These are phyloP conservation scores for Botrytis sinoallii DNA, from an alignment of 2,329 filamentous ascomycete species.

Conservation along the genomic window DNA sequence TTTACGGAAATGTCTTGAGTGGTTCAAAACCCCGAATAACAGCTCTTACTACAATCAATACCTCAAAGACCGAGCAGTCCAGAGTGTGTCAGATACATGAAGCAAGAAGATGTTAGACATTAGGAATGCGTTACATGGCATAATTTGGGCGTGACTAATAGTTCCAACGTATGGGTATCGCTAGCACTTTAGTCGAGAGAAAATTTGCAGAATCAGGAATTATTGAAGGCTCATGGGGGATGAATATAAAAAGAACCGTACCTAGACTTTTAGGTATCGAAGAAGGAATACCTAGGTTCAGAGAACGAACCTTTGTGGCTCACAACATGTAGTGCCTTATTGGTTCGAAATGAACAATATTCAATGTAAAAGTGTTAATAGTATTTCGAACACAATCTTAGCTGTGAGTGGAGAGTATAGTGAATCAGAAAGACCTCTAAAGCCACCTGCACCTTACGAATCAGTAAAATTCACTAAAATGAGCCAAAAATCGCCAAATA, in stretches of 20 bases:
- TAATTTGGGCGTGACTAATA: fast-evolving
- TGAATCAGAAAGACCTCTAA: neutral
- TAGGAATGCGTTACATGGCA: too few relatives aligned
- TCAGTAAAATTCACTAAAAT: neutral
- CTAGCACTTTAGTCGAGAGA: too few relatives aligned
- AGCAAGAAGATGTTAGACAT: too few relatives aligned
- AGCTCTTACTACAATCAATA: too few relatives aligned
- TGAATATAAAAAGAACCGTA: neutral
- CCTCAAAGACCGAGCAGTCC: too few relatives aligned
- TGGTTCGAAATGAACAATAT: neutral
- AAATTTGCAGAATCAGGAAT: too few relatives aligned
- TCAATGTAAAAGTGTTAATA: neutral
- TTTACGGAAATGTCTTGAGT: too few relatives aligned
- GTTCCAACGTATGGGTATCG: too few relatives aligned
- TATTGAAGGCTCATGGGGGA: neutral
- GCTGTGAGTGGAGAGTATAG: neutral
- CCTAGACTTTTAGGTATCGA: fast-evolving
- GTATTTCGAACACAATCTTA: neutral
- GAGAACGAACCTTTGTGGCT: neutral
- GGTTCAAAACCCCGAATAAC: too few relatives aligned
- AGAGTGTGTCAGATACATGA: too few relatives aligned
- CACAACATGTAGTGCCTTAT: neutral
- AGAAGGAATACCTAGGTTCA: too few relatives aligned
- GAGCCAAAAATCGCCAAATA: neutral
- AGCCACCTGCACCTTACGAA: neutral